Evolutionary conservation across 2,329 filamentous ascomycete species (phyloP).

Genomic region (Penicillium sp.): DNA sequence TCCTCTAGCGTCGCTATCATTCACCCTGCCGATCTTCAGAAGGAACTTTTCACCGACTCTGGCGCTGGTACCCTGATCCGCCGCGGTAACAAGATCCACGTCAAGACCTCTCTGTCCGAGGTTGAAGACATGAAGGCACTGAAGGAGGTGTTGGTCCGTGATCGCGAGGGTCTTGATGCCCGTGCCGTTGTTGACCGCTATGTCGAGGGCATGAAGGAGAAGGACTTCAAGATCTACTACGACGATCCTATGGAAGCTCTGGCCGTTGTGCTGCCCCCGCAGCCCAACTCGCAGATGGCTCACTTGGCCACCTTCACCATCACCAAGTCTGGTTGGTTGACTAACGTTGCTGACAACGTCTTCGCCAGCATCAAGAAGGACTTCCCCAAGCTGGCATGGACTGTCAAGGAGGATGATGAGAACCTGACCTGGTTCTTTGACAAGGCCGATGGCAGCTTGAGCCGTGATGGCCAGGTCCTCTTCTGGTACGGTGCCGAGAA

Average conservation of each 20-base stretch:
- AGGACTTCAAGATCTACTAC: constrained; percentile 87
- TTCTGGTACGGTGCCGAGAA: constrained; percentile 94
- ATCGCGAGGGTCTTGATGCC: constrained; percentile 77
- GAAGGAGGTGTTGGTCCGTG: constrained; percentile 77
- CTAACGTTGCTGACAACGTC: constrained; percentile 91
- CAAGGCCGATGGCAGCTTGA: constrained; percentile 90
- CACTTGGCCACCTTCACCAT: constrained; percentile 89
- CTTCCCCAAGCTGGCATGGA: constrained; percentile 87
- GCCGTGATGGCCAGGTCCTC: constrained; percentile 79
- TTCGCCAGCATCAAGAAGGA: constrained; percentile 93
- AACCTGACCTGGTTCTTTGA: constrained; percentile 98
- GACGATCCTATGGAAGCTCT: constrained; percentile 92
- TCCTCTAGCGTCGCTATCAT: constrained; percentile 97
- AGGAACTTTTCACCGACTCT: constrained; percentile 94
- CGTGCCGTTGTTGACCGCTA: constrained; percentile 83
- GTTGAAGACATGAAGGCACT: constrained; percentile 74
- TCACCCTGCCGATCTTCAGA: constrained; percentile 90
- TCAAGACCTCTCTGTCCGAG: constrained; percentile 66
- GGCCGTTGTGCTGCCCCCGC: constrained; percentile 78
- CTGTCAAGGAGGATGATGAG: constrained; percentile 93
- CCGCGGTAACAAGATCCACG: constrained; percentile 83
- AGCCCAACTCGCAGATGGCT: constrained; percentile 64
- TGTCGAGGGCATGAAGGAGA: constrained; percentile 70
- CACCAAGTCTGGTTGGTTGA: constrained; percentile 91
- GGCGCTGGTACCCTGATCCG: constrained; percentile 91